phyloP scores from a whole-genome alignment of 179 eudicot species.

The Corrigiola litoralis region DNA sequence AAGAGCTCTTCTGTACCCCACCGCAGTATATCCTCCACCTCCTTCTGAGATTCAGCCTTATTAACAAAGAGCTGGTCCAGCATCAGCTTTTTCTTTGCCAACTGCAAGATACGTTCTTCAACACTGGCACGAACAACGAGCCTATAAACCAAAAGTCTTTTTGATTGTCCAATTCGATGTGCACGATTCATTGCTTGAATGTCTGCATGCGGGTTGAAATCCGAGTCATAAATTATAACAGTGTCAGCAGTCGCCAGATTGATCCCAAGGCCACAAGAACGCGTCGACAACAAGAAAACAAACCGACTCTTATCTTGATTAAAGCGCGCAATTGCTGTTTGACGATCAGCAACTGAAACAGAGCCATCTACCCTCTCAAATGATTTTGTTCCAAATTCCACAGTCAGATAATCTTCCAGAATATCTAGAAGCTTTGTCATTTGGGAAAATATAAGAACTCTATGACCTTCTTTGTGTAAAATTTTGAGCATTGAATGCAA shows the following conservation, averaged over 20 bases:
- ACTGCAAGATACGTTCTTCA: slow-evolving; percentile 97
- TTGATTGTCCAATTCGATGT: slow-evolving; percentile 98
- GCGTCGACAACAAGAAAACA: slow-evolving; percentile 85
- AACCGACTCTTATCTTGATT: slow-evolving; percentile 94
- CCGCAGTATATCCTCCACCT: slow-evolving; percentile 90
- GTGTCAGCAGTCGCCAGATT: slow-evolving; percentile 99
- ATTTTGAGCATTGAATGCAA: slow-evolving; percentile 93
- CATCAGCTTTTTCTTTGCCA: slow-evolving; percentile 96
- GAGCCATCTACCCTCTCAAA: slow-evolving; percentile 99
- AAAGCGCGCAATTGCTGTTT: slow-evolving; percentile 87
- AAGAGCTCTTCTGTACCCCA: slow-evolving; percentile 99
- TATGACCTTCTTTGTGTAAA: slow-evolving; percentile 78
- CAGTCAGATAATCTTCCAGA: slow-evolving; percentile 82
- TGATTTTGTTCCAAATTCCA: slow-evolving; percentile 87
- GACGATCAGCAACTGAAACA: slow-evolving; percentile 90
- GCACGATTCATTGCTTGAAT: slow-evolving; percentile 99
- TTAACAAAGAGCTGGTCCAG: slow-evolving; percentile 96
- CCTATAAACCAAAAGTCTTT: slow-evolving; percentile 88
- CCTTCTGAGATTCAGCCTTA: slow-evolving; percentile 93
- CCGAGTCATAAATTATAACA: slow-evolving; percentile 94
- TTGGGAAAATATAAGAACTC: slow-evolving; percentile 97
- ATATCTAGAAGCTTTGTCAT: slow-evolving; percentile 98
- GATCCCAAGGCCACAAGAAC: slow-evolving; percentile 98
- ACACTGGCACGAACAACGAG: slow-evolving; percentile 99
- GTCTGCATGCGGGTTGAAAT: slow-evolving; percentile 98